Evolutionary conservation across 129 eudicot species (phyloP), one percentile per base, ranked within the genome.

Genomic region (Deinandra increscens): DNA sequence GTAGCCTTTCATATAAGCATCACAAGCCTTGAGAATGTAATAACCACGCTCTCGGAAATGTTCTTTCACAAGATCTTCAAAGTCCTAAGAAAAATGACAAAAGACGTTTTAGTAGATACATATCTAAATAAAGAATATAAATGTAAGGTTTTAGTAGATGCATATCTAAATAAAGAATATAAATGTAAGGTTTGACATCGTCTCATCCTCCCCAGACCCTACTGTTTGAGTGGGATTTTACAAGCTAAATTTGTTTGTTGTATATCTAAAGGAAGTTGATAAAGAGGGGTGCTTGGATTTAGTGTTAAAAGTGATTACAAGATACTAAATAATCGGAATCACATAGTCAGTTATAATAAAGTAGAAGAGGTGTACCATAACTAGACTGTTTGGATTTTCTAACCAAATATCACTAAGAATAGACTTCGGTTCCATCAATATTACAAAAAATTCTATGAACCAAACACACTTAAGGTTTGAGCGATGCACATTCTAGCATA

Each of bases 1-100:
- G 78, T 87, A 85, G 23, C 99, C 97, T 63, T 90, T 87, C 97
- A 83, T 89, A 66, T 94, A 94, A 46, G 99, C 88, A 82, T 94
- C 97, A 79, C 99, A 94, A 18, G 99, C 99, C 83, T 84, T 89
- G 45, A 94, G 94, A 23, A 94, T 82, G 71, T 94, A 87, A 70
- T 81, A 79, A 13, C 99, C 99, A 51, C 85, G 95, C 63, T 75
- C 80, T 75, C 76, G 82, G 69, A 94, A 94, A 81, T 94, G 99
- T 50, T 87, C 86, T 13, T 46, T 66, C 37, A 94, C 81, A 51
- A 94, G 91, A 33, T 76, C 87, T 69, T 87, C 97, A 42, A 94
- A 94, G 49, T 94, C 97, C 99, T 94, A 69, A 2, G 70, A 31
- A 20, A 81, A 54, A 1, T 26, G 31, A 34, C 2, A 18, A 26